Evolutionary conservation across 352 stramenopile species (phyloP), one percentile per base, ranked within the genome.

Genomic region (Aphanomyces euteiches): DNA sequence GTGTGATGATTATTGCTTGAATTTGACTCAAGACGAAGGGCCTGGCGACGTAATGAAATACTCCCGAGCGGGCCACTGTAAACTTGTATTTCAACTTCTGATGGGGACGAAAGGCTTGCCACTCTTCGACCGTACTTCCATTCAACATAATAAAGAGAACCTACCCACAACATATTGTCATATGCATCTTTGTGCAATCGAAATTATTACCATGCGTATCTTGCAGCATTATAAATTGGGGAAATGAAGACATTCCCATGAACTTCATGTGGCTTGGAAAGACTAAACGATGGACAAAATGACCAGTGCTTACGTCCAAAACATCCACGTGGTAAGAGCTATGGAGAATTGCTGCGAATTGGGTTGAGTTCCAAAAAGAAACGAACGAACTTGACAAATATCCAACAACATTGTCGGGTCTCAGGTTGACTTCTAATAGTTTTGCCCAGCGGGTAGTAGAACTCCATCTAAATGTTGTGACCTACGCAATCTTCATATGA

Each of bases 211-310:
- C 45, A n/a, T 53, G 45, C 45, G n/a, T 53, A 53, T 53, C 45
- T 53, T 53, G 45, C 45, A 53, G 13, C 45, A 53, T 1, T 19
- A 53, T 53, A 19, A 19, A 15, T 15, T 53, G 13, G 45, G 45
- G 13, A 15, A 19, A 53, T 19, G 45, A 19, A 15, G 45, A 53
- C 45, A 53, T 15, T 53, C 45, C 45, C 45, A 53, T 53, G 13
- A 53, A 53, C 13, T 53, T 15, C 13, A 53, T 19, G n/a, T 53
- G 45, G n/a, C 45, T 53, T 53, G 45, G 45, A 53, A 53, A 53
- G 13, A 19, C n/a, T 19, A 53, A n/a, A 19, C n/a, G 45, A 53
- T 53, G 45, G 13, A 53, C 45, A 15, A 15, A 19, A 2, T 19
- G 45, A 19, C 45, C 45, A 53, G 45, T 53, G 45, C 1, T n/a